Conservation (phyloP, 1,284 basidiomycete genomes). For the Hemileia vastatrix region DNA sequence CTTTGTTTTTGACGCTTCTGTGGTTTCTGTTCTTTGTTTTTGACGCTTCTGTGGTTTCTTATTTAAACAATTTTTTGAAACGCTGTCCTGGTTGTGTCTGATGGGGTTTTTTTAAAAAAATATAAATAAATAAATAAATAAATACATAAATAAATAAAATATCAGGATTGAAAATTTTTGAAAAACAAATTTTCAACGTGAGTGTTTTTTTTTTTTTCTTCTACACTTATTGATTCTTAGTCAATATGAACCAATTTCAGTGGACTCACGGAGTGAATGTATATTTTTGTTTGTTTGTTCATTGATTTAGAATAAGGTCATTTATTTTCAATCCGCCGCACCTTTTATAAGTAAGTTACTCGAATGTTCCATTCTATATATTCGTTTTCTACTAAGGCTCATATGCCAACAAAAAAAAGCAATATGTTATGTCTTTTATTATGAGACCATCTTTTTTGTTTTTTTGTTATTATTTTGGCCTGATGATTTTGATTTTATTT, state of each 20-base stretch:
- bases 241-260: background rate
- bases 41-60: background rate
- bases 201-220: background rate
- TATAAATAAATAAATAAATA: background rate
- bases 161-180: constrained; percentile 9
- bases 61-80: background rate
- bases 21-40: background rate
- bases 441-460: too few relatives aligned
- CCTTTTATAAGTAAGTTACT: constrained; percentile 8
- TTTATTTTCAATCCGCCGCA: constrained; percentile 19
- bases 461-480: too few relatives aligned
- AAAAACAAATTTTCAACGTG: constrained; percentile 14
- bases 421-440: too few relatives aligned
- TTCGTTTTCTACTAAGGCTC: too few relatives aligned
- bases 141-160: background rate
- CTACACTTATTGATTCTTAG: background rate
- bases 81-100: background rate
- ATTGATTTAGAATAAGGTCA: constrained; percentile 8
- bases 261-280: too few relatives aligned
- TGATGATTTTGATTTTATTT: too few relatives aligned
- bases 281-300: background rate
- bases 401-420: too few relatives aligned
- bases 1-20: background rate
- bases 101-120: background rate
- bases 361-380: too few relatives aligned